Conservation (phyloP, 163 green algal genomes). For the Scenedesmus sp. region DNA sequence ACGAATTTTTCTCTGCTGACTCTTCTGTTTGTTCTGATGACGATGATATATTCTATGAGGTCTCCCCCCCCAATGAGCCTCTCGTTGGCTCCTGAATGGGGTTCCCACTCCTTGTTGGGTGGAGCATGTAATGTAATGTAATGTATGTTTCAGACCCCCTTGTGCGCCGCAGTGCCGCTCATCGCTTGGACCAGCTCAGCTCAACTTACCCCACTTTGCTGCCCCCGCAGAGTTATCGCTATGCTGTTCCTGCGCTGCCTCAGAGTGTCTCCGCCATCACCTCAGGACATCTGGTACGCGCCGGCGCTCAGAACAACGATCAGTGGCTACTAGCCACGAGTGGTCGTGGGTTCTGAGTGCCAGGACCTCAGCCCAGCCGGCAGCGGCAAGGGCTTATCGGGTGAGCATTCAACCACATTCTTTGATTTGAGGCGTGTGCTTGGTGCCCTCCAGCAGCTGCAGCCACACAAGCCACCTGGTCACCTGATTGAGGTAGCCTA, state of each 20-base stretch:
- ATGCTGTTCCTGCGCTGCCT: neutral
- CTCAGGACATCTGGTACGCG: neutral
- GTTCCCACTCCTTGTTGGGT: too few species aligned
- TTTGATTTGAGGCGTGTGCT: slow-evolving; percentile 32
- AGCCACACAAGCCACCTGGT: neutral
- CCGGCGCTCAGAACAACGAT: neutral
- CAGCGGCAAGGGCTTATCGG: neutral
- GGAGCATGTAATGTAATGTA: too few species aligned
- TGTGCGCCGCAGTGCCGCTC: neutral
- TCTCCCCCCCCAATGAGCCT: too few species aligned
- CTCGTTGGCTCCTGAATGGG: too few species aligned
- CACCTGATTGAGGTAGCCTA: slow-evolving; percentile 43
- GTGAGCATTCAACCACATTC: slow-evolving; percentile 28
- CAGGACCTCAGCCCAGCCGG: slow-evolving; percentile 30
- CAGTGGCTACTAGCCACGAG: slow-evolving; percentile 48
- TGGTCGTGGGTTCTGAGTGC: slow-evolving; percentile 45
- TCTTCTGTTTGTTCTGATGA: too few species aligned
- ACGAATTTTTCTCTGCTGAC: too few species aligned
- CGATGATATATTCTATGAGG: too few species aligned
- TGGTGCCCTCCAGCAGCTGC: slow-evolving; percentile 36
- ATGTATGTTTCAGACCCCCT: neutral
- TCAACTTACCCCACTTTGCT: neutral
- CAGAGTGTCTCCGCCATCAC: neutral
- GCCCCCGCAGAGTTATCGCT: neutral
- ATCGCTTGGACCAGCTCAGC: neutral